phyloP scores from a whole-genome alignment of 768 basidiomycete genomes.

The Gloeopeniophorella convolvens region DNA sequence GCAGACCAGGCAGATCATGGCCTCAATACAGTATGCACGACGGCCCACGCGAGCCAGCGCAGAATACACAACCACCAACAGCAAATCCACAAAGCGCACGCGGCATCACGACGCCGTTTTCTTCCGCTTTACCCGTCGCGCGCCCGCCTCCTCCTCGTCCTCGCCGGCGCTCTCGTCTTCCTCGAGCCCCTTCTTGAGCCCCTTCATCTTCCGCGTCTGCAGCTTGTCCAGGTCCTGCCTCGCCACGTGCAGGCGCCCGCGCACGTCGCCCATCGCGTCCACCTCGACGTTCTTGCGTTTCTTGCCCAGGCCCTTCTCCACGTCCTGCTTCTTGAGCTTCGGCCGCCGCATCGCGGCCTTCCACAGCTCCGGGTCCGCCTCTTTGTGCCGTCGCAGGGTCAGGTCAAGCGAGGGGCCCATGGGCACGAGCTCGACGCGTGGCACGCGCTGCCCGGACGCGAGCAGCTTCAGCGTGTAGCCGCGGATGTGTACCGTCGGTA shows the following conservation, averaged over 20 bases:
- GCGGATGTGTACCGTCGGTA: conserved; percentile 86
- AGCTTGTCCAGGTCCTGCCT: conserved; percentile 83
- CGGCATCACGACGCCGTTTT: conserved; percentile 11
- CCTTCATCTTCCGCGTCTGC: conserved; percentile 97
- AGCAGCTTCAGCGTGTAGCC: conserved; percentile 74
- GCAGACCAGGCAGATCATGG: too few relatives aligned
- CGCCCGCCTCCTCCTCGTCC: conserved; percentile 23
- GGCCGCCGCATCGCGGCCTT: conserved; percentile 78
- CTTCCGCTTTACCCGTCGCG: conserved; percentile 18
- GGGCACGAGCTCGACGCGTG: conserved; percentile 73
- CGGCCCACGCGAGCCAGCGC: too few relatives aligned
- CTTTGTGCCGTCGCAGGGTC: conserved; percentile 62
- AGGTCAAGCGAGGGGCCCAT: conserved; percentile 94
- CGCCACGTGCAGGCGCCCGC: conserved; percentile 83
- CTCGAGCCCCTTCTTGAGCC: conserved; percentile 47
- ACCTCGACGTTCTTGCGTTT: conserved; percentile 93
- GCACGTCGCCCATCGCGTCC: conserved; percentile 96
- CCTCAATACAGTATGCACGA: too few relatives aligned
- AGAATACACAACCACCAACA: too few relatives aligned
- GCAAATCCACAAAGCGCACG: neutral
- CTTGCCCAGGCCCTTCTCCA: conserved; percentile 85
- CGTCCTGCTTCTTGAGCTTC: conserved; percentile 82
- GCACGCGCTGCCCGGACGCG: conserved; percentile 71
- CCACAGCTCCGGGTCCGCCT: conserved; percentile 71
- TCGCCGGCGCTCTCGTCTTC: conserved; percentile 17